Evolutionary conservation across 1,284 basidiomycete genomes (phyloP), one percentile per base, ranked within the genome.

Genomic region (Phellopilus nigrolimitatus): DNA sequence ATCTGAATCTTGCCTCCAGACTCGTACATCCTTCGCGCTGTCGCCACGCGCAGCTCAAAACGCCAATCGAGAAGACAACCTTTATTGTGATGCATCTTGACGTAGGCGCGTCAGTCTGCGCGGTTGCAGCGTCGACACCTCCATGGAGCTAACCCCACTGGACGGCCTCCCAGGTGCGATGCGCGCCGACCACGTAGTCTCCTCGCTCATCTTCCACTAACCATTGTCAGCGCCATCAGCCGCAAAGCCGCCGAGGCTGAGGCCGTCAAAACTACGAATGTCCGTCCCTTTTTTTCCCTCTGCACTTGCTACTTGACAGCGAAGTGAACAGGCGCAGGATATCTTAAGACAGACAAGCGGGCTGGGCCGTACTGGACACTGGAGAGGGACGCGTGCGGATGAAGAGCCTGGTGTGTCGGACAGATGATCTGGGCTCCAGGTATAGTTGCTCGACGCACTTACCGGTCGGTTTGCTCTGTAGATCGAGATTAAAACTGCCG

Each of bases 131-230:
- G 72, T 84, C 55, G 89, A 95, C 65, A 93, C 91, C 1, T 82
- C 80, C 27, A 91, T 91, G 88, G 88, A 87, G 2, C 74, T 91
- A 33, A 89, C 88, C 2, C 88, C 87, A 7, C 66, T 88, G 15
- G 79, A 79, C 50, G 88, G 91, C 2, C 72, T 94, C 0, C 88
- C 91, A 2, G 91, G 92, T n/a, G 89, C 88, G 2, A 93, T 91
- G 1, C 82, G 91, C 46, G 78, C 82, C 6, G 91, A 91, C 8
- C 75, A 77, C 1, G 73, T 93, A 60, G 91, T 95, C 66, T 87
- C 91, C 1, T 84, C 83, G 27, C 76, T 92, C 42, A 85, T 94
- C 60, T 92, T 94, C 68, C 91, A 94, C 66, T 88, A 88, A 79
- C 78, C 57, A 76, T 81, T 53, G 82, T 71, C 39, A 75, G 67